Evolutionary conservation across 441 rosid species (phyloP).

Genomic region (Isatis lusitanica): DNA sequence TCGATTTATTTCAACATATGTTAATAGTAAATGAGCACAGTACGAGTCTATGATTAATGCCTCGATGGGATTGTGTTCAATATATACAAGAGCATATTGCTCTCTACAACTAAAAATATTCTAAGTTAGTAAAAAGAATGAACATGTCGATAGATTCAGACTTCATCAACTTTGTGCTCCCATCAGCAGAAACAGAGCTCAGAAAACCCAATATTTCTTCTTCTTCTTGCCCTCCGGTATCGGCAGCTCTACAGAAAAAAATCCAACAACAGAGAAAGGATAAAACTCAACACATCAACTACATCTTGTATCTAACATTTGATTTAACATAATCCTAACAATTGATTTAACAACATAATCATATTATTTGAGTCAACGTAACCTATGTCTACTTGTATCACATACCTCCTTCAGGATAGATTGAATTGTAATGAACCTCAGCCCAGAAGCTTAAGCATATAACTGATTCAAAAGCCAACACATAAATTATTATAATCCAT

Average conservation of each 20-base stretch:
- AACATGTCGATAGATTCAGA: neutral
- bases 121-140: constrained; percentile 34
- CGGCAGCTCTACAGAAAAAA: constrained; percentile 27
- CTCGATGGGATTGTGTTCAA: constrained; percentile 2
- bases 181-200: constrained; percentile 11
- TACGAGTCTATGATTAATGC: neutral
- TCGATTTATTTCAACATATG: neutral
- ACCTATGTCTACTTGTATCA: neutral
- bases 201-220: constrained; percentile 32
- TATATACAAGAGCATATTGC: constrained; percentile 19
- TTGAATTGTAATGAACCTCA: constrained; percentile 96
- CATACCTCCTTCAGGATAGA: constrained; percentile 87
- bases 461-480: constrained; percentile 45
- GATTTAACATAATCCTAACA: neutral
- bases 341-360: neutral
- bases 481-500: neutral
- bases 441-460: constrained; percentile 98
- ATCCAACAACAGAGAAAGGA: constrained; percentile 3
- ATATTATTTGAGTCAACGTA: neutral
- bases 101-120: neutral
- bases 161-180: constrained; percentile 2
- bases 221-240: constrained; percentile 32
- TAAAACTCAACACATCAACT: neutral
- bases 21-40: neutral
- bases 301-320: neutral